These are phyloP conservation scores for Trypanosoma melophagium DNA, from an alignment of 208 protist genomes.

Conservation along the genomic window DNA sequence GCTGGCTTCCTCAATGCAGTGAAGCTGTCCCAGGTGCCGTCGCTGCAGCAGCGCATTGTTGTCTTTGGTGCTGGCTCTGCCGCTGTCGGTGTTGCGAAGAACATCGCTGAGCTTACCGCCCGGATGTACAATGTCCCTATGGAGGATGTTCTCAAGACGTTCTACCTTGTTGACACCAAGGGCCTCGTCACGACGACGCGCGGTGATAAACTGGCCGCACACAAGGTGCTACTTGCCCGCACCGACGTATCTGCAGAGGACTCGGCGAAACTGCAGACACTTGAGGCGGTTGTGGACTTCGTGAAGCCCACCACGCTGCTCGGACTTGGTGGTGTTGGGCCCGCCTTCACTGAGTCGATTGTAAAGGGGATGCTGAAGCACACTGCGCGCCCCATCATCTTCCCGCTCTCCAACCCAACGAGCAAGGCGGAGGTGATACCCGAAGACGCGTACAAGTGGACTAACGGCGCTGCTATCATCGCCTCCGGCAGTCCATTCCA, in stretches of 20 bases:
- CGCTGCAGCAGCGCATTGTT: conserved; percentile 70
- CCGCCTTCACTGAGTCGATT: conserved; percentile 94
- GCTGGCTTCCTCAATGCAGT: conserved; percentile 91
- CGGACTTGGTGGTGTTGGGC: conserved; percentile 90
- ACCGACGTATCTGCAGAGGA: conserved; percentile 70
- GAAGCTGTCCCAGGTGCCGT: conserved; percentile 22
- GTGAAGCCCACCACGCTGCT: conserved; percentile 96
- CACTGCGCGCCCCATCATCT: conserved; percentile 93
- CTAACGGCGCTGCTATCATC: conserved; percentile 93
- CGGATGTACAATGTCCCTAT: conserved; percentile 49
- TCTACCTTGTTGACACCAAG: conserved; percentile 93
- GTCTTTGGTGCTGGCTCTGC: conserved; percentile 94
- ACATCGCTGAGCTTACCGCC: conserved; percentile 83
- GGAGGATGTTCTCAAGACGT: conserved; percentile 82
- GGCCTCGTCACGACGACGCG: conserved; percentile 86
- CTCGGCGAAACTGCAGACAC: conserved; percentile 50
- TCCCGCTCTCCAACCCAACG: conserved; percentile 95
- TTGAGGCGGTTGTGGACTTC: conserved; percentile 70
- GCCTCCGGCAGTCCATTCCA: conserved; percentile 96
- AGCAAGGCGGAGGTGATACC: conserved; percentile 91
- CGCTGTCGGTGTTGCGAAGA: conserved; percentile 93
- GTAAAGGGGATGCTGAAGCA: conserved; percentile 75
- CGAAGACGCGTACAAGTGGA: conserved; percentile 93
- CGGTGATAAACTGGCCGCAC: conserved; percentile 75
- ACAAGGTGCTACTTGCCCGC: conserved; percentile 91